Conservation (phyloP, 495 filamentous ascomycete species). For the Neurospora terricola region DNA sequence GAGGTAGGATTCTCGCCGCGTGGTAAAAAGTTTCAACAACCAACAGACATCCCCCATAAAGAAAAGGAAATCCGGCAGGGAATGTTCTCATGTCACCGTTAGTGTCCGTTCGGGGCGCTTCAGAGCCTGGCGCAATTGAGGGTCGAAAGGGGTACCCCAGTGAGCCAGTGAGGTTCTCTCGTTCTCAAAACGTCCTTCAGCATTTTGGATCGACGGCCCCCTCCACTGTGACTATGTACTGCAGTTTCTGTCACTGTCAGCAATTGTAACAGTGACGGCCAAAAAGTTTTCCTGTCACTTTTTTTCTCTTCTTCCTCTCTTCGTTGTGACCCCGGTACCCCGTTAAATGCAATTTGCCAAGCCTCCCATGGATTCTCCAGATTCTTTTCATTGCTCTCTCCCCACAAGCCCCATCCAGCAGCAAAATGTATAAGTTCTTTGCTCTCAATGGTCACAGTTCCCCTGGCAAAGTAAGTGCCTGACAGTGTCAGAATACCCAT, state of each 20-base stretch:
- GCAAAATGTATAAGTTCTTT: neutral
- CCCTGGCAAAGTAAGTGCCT: neutral
- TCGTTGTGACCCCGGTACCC: too few species aligned
- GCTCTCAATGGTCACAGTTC: neutral
- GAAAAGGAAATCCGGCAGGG: neutral
- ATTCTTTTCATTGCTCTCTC: neutral
- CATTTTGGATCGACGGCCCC: neutral
- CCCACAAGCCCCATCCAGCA: neutral
- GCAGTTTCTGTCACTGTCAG: neutral
- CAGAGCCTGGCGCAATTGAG: neutral
- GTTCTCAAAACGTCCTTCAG: neutral
- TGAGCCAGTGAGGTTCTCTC: neutral
- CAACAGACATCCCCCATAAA: neutral
- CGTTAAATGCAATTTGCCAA: neutral
- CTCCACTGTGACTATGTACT: neutral
- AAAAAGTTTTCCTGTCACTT: neutral
- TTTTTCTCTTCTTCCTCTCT: neutral
- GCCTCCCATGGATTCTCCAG: neutral
- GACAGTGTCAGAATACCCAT: neutral
- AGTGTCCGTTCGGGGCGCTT: neutral
- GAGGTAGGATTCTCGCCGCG: neutral
- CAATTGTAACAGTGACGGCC: neutral
- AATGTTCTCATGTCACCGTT: neutral
- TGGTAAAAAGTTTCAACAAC: neutral
- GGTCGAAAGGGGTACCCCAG: neutral